Evolutionary conservation across 495 filamentous ascomycete species (phyloP).

Genomic region (Penicillium lagena): DNA sequence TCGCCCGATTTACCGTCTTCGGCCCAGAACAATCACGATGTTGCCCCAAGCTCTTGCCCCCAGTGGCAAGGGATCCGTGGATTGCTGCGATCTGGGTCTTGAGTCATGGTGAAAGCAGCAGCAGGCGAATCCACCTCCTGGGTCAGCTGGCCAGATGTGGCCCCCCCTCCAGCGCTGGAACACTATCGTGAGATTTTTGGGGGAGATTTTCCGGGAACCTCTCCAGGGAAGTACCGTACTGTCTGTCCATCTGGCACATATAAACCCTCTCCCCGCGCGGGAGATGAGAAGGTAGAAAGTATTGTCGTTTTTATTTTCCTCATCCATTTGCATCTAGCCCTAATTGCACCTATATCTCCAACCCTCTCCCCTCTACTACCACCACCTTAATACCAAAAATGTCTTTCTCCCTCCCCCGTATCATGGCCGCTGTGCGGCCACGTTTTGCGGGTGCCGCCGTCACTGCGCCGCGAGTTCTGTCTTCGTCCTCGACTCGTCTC

Average conservation of each 20-base stretch:
- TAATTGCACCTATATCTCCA: too few species aligned
- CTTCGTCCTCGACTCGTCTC: slow-evolving; percentile 6
- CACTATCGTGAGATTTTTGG: too few species aligned
- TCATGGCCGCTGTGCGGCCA: slow-evolving; percentile 6
- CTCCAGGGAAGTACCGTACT: slow-evolving; percentile 13
- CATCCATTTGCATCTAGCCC: neutral
- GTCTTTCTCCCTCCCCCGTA: slow-evolving; percentile 8
- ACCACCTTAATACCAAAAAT: slow-evolving; percentile 1
- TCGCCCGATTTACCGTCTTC: neutral
- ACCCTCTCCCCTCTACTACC: neutral
- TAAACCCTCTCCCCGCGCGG: slow-evolving; percentile 1
- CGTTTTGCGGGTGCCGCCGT: slow-evolving; percentile 7
- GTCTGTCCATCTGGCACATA: slow-evolving; percentile 4
- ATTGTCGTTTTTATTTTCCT: slow-evolving; percentile 1
- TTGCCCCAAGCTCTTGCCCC: neutral
- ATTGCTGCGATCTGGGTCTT: slow-evolving; percentile 18
- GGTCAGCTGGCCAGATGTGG: slow-evolving; percentile 19
- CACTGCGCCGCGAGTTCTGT: slow-evolving; percentile 1
- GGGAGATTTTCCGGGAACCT: slow-evolving; percentile 12
- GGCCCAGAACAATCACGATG: neutral
- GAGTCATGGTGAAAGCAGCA: slow-evolving; percentile 26
- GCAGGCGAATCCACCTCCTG: slow-evolving; percentile 11
- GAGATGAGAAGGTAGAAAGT: neutral
- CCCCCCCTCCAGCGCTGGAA: too few species aligned
- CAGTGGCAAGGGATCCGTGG: slow-evolving; percentile 14